Evolutionary conservation across 2,329 filamentous ascomycete genomes (phyloP), one percentile per base, ranked within the genome.

Genomic region (Talaromyces albobiverticillius): DNA sequence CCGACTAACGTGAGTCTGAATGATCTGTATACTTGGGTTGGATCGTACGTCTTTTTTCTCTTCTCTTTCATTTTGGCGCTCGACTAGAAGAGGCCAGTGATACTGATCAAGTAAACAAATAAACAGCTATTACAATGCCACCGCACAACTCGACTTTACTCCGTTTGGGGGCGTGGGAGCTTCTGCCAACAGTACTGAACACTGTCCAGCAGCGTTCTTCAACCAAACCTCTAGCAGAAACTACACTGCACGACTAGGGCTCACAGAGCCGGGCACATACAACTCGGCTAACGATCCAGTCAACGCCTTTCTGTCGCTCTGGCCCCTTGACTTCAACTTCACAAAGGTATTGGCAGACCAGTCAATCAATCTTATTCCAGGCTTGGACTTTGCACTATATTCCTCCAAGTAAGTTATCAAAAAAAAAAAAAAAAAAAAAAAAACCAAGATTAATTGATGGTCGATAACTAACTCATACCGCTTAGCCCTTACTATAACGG

Each of bases 101-200:
- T 18, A 50, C 23, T 50, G n/a, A 41, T 32, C 11, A 50, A 20
- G 22, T 11, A n/a, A 42, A 14, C n/a, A 50, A 20, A 31, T 11
- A n/a, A 42, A 14, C n/a, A 50, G 47, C 34, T 50, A 50, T 50
- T 42, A 50, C 36, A 50, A 50, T 32, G 47, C 47, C 16, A 50
- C 47, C 16, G 47, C 47, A 31, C 36, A 50, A 31, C 22, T 42
- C 36, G 36, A 50, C 36, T 41, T 50, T 22, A n/a, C 8, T 20
- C 47, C 36, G 34, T 50, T 41, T 42, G n/a, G 23, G 16, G 47
- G 36, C 20, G 3, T 34, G 31, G 31, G 14, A 36, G 34, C 22
- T 18, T 41, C 47, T 42, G 4, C 31, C 3, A 16, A 5, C 23
- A 42, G 10, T 22, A n/a, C n/a, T n/a, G n/a, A n/a, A n/a, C 14